phyloP scores from a whole-genome alignment of 2,329 filamentous ascomycete genomes.

The Calycina herbarum region DNA sequence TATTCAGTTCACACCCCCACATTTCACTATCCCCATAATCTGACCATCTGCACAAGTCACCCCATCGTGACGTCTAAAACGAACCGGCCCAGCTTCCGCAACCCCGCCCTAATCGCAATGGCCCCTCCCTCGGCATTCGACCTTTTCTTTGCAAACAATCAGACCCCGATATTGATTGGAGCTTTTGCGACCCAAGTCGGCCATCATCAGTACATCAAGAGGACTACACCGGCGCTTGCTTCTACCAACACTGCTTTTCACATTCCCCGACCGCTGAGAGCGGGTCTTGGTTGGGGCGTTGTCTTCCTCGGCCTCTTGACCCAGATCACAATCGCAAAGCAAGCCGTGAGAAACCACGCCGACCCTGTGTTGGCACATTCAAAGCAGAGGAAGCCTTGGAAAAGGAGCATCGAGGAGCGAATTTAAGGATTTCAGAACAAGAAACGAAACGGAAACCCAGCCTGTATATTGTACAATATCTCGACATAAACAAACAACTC shows the following conservation, averaged over 20 bases:
- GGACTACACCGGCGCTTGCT: slow-evolving; percentile 21
- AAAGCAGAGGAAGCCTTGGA: slow-evolving; percentile 23
- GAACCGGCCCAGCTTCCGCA: not conserved
- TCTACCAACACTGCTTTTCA: slow-evolving; percentile 8
- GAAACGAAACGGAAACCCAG: not conserved
- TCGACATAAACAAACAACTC: not conserved
- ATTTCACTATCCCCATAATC: not conserved
- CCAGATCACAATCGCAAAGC: slow-evolving; percentile 29
- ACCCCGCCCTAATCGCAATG: slow-evolving; percentile 16
- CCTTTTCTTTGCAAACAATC: slow-evolving; percentile 29
- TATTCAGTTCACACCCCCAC: not conserved
- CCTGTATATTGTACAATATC: slow-evolving; percentile 9
- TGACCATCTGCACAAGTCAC: not conserved
- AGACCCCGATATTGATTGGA: slow-evolving; percentile 27
- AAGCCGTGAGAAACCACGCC: slow-evolving; percentile 24
- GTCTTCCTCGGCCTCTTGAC: slow-evolving; percentile 32
- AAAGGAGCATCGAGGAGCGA: slow-evolving; percentile 9
- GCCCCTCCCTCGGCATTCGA: slow-evolving; percentile 26
- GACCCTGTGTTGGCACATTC: slow-evolving; percentile 27
- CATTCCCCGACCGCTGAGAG: slow-evolving; percentile 27
- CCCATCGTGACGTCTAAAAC: slow-evolving; percentile 7
- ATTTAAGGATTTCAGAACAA: not conserved
- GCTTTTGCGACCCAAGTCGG: slow-evolving; percentile 27
- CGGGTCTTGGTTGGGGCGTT: slow-evolving; percentile 31
- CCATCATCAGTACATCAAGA: slow-evolving; percentile 30